Conservation (phyloP, 257 asterid genomes). For the Gentiana straminea region DNA sequence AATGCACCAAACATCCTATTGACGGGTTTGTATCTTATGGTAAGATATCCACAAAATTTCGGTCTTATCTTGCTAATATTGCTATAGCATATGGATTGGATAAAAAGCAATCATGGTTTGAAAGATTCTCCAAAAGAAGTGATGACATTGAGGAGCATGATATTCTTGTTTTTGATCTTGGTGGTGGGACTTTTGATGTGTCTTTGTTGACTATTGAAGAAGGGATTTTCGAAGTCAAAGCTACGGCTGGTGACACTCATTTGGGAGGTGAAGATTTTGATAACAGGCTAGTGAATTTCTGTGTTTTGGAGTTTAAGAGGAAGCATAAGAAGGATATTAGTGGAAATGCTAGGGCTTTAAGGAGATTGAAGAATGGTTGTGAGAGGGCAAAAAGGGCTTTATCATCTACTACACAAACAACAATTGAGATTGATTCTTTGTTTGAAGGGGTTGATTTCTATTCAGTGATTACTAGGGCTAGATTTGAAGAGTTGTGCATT, state of each 20-base stretch:
- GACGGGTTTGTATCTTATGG: too few species aligned
- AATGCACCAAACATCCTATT: too few species aligned
- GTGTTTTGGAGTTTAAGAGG: slow-evolving; percentile 14
- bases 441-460: slow-evolving; percentile 20
- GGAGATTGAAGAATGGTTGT: slow-evolving; percentile 19
- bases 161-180: slow-evolving; percentile 25
- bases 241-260: slow-evolving; percentile 22
- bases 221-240: slow-evolving; percentile 22
- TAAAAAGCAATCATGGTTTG: too few species aligned
- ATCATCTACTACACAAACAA: slow-evolving; percentile 19
- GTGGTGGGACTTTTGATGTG: slow-evolving; percentile 32
- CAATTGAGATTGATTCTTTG: slow-evolving; percentile 17
- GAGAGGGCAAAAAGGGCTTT: slow-evolving; percentile 23
- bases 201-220: slow-evolving; percentile 18
- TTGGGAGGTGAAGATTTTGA: slow-evolving; percentile 25
- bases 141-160: slow-evolving; percentile 23
- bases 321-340: slow-evolving; percentile 20
- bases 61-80: too few species aligned
- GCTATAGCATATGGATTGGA: too few species aligned
- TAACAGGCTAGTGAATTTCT: slow-evolving; percentile 13
- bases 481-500: slow-evolving; percentile 18
- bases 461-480: slow-evolving; percentile 17
- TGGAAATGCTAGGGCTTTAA: slow-evolving; percentile 18
- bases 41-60: too few species aligned
- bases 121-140: slow-evolving; percentile 27